phyloP scores from a whole-genome alignment of 2,329 filamentous ascomycete genomes.

The Monilinia fructicola region DNA sequence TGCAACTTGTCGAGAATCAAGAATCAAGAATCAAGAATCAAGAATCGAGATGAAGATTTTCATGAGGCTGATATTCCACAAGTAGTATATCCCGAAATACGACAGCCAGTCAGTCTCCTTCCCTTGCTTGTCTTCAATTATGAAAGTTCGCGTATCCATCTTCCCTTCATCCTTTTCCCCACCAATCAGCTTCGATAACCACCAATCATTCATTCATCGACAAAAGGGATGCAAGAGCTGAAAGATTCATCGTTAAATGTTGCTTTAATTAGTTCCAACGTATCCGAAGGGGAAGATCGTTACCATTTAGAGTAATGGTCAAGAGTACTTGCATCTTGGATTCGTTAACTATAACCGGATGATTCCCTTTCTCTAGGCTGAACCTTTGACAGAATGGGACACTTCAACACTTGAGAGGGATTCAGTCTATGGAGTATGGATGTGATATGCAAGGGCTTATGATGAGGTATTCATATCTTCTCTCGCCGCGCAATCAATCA shows the following conservation, averaged over 20 bases:
- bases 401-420: too few relatives aligned
- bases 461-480: not conserved
- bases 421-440: not conserved
- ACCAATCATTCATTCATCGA: not conserved
- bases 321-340: not conserved
- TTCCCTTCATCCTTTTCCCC: not conserved
- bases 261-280: not conserved
- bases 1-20: too few relatives aligned
- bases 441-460: not conserved
- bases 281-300: not conserved
- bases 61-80: not conserved
- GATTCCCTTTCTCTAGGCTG: not conserved
- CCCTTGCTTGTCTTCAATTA: not conserved
- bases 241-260: constrained; percentile 11
- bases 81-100: too few relatives aligned
- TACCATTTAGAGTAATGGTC: not conserved
- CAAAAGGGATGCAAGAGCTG: constrained; percentile 3
- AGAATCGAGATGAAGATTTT: too few relatives aligned
- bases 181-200: not conserved
- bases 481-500: not conserved
- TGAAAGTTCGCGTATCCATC: constrained; percentile 12
- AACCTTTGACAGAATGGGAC: not conserved
- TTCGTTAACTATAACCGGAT: not conserved
- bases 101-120: not conserved
- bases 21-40: too few relatives aligned